A percentile compares a stretch with the other conserved stretches of the same genome.
Evolutionary conservation across 495 filamentous ascomycete species (phyloP).

Genomic region (Podospora pseudopauciseta): DNA sequence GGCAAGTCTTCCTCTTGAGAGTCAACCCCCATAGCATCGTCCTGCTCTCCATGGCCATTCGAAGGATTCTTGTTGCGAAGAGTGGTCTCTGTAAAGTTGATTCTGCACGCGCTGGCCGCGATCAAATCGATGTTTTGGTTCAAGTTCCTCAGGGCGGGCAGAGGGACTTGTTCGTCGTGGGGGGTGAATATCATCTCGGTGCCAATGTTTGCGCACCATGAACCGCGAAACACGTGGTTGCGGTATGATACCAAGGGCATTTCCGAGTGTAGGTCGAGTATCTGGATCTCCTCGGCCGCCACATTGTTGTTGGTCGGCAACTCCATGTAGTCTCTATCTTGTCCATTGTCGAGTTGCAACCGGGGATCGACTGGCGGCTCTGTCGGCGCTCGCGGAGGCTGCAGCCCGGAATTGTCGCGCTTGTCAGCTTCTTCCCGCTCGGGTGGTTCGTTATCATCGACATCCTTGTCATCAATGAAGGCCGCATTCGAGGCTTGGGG

Average conservation of each 20-base stretch:
- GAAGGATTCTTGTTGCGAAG: not conserved
- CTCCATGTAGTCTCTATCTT: not conserved
- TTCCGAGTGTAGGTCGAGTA: slow-evolving; percentile 69
- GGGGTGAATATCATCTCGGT: slow-evolving; percentile 71
- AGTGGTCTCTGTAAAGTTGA: slow-evolving; percentile 39
- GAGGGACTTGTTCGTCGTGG: slow-evolving; percentile 39
- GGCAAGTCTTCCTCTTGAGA: slow-evolving; percentile 26
- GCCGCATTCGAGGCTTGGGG: slow-evolving; percentile 17
- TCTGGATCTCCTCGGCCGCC: slow-evolving; percentile 55
- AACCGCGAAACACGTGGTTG: slow-evolving; percentile 67
- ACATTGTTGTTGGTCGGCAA: not conserved
- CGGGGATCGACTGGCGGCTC: slow-evolving; percentile 21
- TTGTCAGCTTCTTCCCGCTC: slow-evolving; percentile 30
- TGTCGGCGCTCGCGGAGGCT: slow-evolving; percentile 9
- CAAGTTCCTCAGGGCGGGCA: slow-evolving; percentile 43
- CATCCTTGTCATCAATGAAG: slow-evolving; percentile 30
- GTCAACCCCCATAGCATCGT: not conserved
- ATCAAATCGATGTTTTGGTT: slow-evolving; percentile 57
- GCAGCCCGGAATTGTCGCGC: slow-evolving; percentile 25
- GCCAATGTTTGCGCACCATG: slow-evolving; percentile 74
- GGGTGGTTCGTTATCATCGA: slow-evolving; percentile 29
- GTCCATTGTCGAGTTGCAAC: slow-evolving; percentile 12
- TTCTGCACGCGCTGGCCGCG: slow-evolving; percentile 51
- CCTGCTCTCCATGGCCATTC: not conserved
- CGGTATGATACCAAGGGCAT: slow-evolving; percentile 73